Conservation (phyloP, 345 rosid genomes). For the Capsella bursapastoris region DNA sequence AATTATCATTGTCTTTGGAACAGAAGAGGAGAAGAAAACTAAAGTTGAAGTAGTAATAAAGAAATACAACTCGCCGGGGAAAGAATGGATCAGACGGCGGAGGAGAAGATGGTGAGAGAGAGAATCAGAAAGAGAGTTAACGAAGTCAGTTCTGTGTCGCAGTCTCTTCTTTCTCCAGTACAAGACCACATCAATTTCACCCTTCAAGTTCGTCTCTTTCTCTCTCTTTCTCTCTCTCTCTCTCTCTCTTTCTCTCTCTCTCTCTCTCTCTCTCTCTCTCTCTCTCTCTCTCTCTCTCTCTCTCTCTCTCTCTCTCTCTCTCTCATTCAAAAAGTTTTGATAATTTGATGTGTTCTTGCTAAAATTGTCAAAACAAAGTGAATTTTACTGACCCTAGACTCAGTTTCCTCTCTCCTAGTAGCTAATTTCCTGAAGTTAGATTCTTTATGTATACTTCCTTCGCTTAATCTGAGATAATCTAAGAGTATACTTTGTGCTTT, state of each 20-base stretch:
- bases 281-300: background rate
- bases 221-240: background rate
- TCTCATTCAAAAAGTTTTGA: background rate
- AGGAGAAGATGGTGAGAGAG: constrained; percentile 66
- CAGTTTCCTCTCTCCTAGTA: background rate
- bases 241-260: background rate
- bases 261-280: background rate
- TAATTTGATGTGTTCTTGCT: constrained; percentile 9
- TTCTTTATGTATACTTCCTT: background rate
- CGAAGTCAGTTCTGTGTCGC: constrained; percentile 73
- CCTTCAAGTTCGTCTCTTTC: constrained; percentile 63
- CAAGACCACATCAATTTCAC: constrained; percentile 93
- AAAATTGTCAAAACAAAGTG: background rate
- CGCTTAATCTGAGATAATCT: background rate
- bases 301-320: background rate
- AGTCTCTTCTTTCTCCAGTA: constrained; percentile 70
- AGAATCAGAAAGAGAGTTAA: constrained; percentile 68
- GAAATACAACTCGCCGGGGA: constrained; percentile 43
- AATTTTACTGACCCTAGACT: background rate
- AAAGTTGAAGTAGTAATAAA: background rate
- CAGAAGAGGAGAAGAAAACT: background rate
- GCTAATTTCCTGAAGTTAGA: background rate
- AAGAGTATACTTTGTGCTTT: background rate
- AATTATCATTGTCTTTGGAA: constrained; percentile 10
- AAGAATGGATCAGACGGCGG: constrained; percentile 66